Evolutionary conservation across 192 early-diverging fungal genomes (phyloP).

Genomic region (Backusella mclennaniae): DNA sequence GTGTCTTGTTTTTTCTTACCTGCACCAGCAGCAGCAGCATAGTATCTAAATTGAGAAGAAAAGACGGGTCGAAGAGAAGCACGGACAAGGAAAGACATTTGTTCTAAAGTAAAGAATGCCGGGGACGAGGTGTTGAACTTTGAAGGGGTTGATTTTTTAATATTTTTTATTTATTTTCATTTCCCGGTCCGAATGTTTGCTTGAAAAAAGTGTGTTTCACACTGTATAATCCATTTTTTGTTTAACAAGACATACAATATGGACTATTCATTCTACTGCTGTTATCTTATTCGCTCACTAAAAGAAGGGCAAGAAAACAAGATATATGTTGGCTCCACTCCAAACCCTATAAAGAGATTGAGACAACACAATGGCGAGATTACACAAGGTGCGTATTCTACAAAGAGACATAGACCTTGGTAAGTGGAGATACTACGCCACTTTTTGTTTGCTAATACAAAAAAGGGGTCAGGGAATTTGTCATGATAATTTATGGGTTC

Average conservation of each 20-base stretch:
- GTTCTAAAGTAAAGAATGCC: neutral
- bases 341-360: conserved; percentile 20
- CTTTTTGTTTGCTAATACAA: neutral
- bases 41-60: neutral
- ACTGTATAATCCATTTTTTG: neutral
- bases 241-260: neutral
- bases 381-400: conserved; percentile 19
- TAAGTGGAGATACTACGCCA: neutral
- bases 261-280: conserved; percentile 22
- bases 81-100: neutral
- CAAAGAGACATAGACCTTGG: conserved; percentile 17
- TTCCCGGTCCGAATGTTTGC: neutral
- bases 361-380: conserved; percentile 29
- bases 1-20: neutral
- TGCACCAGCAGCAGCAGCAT: neutral
- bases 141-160: neutral
- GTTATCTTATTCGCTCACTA: conserved; percentile 20
- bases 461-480: conserved; percentile 12
- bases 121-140: neutral
- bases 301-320: neutral
- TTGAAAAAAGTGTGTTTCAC: neutral
- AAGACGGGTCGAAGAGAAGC: neutral
- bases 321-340: conserved; percentile 26
- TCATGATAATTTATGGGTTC: conserved; percentile 23
- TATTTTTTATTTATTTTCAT: neutral